Percentiles rank a stretch among this genome's conserved stretches.
Conservation (phyloP, 2,329 filamentous ascomycete species). For the Madurella fahalii region DNA sequence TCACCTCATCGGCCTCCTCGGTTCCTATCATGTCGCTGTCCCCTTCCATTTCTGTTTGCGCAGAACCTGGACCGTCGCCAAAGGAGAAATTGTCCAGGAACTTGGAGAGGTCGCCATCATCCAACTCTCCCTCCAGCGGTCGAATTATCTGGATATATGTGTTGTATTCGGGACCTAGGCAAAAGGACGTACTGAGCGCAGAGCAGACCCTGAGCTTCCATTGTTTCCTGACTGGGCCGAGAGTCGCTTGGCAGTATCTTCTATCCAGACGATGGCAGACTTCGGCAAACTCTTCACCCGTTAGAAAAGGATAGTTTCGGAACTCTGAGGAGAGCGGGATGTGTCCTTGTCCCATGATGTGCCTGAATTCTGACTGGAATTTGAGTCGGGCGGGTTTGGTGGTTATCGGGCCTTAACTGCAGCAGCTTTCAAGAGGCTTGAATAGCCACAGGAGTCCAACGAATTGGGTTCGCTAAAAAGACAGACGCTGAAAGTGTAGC, state of each 20-base stretch:
- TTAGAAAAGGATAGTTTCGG: constrained; percentile 58
- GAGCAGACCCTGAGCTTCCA: constrained; percentile 54
- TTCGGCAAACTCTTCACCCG: constrained; percentile 58
- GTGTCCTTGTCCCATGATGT: neutral
- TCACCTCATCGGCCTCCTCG: constrained; percentile 51
- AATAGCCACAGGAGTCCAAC: no score
- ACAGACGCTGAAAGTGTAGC: no score
- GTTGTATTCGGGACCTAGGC: constrained; percentile 40
- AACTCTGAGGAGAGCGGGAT: constrained; percentile 35
- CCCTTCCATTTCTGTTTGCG: constrained; percentile 23
- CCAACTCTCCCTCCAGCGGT: constrained; percentile 43
- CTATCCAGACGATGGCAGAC: constrained; percentile 60
- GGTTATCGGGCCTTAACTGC: neutral
- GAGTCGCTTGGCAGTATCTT: constrained; percentile 53
- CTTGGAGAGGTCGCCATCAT: constrained; percentile 44
- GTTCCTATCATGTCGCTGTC: constrained; percentile 48
- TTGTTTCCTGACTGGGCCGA: constrained; percentile 50
- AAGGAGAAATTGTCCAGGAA: constrained; percentile 46
- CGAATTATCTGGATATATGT: constrained; percentile 56
- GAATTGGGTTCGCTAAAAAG: no score
- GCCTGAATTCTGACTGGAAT: neutral
- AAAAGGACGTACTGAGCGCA: constrained; percentile 45
- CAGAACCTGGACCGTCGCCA: constrained; percentile 10
- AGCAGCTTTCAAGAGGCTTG: no score
- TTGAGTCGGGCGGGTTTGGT: neutral